Conservation (phyloP, 2,329 filamentous ascomycete genomes). For the Didymellaceae sp. region DNA sequence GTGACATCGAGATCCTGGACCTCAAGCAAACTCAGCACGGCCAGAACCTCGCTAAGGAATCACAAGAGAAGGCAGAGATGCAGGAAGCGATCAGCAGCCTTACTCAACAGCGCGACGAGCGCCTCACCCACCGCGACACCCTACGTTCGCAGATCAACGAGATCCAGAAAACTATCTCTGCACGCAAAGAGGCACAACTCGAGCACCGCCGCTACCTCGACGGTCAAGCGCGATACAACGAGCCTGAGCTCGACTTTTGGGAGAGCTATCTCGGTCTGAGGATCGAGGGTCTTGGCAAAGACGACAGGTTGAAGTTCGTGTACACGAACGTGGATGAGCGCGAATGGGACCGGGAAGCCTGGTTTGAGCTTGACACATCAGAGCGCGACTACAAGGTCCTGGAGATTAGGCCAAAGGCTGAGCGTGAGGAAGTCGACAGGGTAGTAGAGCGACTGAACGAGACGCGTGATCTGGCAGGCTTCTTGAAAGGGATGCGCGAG, state of each 20-base stretch:
- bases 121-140: conserved; percentile 61
- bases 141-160: conserved; percentile 65
- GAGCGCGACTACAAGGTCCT: conserved; percentile 84
- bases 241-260: conserved; percentile 96
- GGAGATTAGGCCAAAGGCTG: conserved; percentile 81
- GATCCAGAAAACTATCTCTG: conserved; percentile 73
- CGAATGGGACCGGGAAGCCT: conserved; percentile 87
- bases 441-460: conserved; percentile 84
- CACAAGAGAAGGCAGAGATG: conserved; percentile 73
- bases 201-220: conserved; percentile 77
- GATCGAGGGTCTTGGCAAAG: conserved; percentile 85
- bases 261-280: conserved; percentile 85
- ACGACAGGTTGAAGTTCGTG: conserved; percentile 87
- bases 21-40: conserved; percentile 74
- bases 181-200: conserved; percentile 72
- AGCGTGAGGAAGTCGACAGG: conserved; percentile 76
- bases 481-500: conserved; percentile 84
- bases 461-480: conserved; percentile 70
- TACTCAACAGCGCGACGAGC: conserved; percentile 62
- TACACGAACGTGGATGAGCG: conserved; percentile 87
- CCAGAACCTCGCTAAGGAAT: conserved; percentile 77
- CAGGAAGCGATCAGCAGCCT: conserved; percentile 65
- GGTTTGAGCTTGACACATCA: conserved; percentile 88
- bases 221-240: conserved; percentile 84
- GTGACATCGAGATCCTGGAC: conserved; percentile 82